Evolutionary conservation across 352 stramenopile species (phyloP).

Genomic region (Thalassiosira mediterranea): DNA sequence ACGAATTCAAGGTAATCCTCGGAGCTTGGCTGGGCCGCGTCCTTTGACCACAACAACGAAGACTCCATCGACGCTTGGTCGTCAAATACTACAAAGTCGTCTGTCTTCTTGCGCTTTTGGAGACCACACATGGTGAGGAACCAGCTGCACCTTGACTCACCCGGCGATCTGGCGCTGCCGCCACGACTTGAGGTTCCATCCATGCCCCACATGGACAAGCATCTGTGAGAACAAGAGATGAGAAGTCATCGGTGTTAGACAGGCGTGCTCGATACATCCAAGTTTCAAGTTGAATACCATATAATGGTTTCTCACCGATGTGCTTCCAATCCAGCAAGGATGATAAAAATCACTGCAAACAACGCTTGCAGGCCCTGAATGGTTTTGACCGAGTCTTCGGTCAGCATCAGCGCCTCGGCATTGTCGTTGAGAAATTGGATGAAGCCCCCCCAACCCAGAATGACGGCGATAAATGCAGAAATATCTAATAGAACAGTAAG

Average conservation of each 20-base stretch:
- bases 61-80: conserved; percentile 57
- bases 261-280: too few species aligned
- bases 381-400: conserved; percentile 16
- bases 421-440: conserved; percentile 50
- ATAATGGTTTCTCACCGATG: conserved; percentile 43
- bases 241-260: too few species aligned
- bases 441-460: conserved; percentile 34
- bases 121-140: conserved; percentile 28
- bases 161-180: neutral
- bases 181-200: neutral
- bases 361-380: conserved; percentile 34
- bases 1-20: conserved; percentile 57
- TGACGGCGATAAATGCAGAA: conserved; percentile 26
- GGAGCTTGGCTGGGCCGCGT: conserved; percentile 38
- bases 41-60: conserved; percentile 46
- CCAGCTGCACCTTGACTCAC: conserved; percentile 9
- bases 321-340: conserved; percentile 29
- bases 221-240: conserved; percentile 17
- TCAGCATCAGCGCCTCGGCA: conserved; percentile 27
- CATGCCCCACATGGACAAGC: conserved; percentile 27
- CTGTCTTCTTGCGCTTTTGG: conserved; percentile 33
- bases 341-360: conserved; percentile 25
- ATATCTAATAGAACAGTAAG: conserved; percentile 31
- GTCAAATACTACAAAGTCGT: conserved; percentile 56
- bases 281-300: too few species aligned